Evolutionary conservation across 202 grass and related monocot genomes (phyloP), one percentile per base, ranked within the genome.

Genomic region (Eragrostis tef): DNA sequence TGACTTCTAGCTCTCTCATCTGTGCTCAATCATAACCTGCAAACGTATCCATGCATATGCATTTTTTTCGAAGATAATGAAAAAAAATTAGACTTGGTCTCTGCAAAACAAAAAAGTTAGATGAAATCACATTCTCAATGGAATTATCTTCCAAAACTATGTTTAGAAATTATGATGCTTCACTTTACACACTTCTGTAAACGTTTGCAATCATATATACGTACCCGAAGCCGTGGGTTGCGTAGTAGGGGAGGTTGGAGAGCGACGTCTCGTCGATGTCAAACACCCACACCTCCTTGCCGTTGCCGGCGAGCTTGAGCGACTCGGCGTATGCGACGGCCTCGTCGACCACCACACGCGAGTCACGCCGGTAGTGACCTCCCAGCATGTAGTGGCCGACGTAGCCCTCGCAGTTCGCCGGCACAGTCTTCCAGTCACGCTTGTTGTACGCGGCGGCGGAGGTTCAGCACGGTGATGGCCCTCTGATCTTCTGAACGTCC

Each of bases 221-320:
- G 10, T 77, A 91, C 85, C 86, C 89, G 26, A 87, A 91, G 57
- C 89, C 89, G n/a, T 91, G 81, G 0, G 45, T 65, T 20, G 86
- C 86, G 67, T 90, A 87, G 74, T 87, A 90, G 17, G 81, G 78
- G 24, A 90, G 81, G 58, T 90, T 87, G 56, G 87, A 93, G 64
- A 90, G 88, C 3, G 78, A 65, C 16, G 91, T 93, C 74, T 93
- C 91, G 65, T 93, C 91, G 64, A 93, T 75, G 78, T 93, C 91
- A 50, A 93, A 90, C 6, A 90, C 70, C 87, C 87, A 93, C 1
- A 78, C 73, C 67, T 90, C 91, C 77, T 42, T 79, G 45, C 85
- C 87, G 21, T 83, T 57, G 17, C 68, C n/a, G 26, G 36, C 69
- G 15, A 90, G 82, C n/a, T 25, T 6, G 19, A 88, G 44, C 0